phyloP scores from a whole-genome alignment of 2,329 filamentous ascomycete genomes.

The Epichloe baconii region DNA sequence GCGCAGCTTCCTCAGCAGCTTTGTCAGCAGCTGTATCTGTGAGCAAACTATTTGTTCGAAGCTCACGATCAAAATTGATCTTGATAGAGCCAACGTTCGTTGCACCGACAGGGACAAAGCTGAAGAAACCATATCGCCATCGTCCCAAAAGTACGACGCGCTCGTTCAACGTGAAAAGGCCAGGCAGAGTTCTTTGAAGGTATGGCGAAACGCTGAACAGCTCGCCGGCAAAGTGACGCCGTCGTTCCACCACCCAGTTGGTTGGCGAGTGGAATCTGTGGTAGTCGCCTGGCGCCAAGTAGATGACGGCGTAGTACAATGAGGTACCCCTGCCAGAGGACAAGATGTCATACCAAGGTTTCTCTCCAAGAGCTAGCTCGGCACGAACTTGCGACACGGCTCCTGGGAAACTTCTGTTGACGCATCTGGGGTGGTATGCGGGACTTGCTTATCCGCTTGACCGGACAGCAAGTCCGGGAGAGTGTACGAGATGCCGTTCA shows the following conservation, averaged over 20 bases:
- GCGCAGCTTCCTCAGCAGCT: constrained; percentile 66
- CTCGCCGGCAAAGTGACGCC: constrained; percentile 96
- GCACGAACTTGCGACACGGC: constrained; percentile 74
- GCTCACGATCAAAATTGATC: constrained; percentile 90
- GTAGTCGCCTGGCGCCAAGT: constrained; percentile 94
- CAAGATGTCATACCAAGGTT: constrained; percentile 58
- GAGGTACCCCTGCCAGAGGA: constrained; percentile 50
- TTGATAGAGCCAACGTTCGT: constrained; percentile 96
- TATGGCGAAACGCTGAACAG: constrained; percentile 92
- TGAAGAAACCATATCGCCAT: constrained; percentile 97
- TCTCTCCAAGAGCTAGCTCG: constrained; percentile 62
- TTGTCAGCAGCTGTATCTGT: constrained; percentile 87
- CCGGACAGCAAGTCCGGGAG: constrained; percentile 80
- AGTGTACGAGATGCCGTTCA: constrained; percentile 94
- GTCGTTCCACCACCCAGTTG: constrained; percentile 86
- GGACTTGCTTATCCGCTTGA: constrained; percentile 29
- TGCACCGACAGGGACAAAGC: constrained; percentile 86
- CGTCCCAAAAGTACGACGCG: constrained; percentile 83
- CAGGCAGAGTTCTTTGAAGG: constrained; percentile 80
- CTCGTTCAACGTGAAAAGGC: constrained; percentile 93
- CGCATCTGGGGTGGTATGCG: constrained; percentile 54
- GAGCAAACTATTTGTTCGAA: constrained; percentile 81
- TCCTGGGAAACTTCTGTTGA: constrained; percentile 49
- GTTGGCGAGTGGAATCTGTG: constrained; percentile 95
- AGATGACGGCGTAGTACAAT: constrained; percentile 89